phyloP scores from a whole-genome alignment of 345 rosid genomes.

The Eucalyptus shirleyi region DNA sequence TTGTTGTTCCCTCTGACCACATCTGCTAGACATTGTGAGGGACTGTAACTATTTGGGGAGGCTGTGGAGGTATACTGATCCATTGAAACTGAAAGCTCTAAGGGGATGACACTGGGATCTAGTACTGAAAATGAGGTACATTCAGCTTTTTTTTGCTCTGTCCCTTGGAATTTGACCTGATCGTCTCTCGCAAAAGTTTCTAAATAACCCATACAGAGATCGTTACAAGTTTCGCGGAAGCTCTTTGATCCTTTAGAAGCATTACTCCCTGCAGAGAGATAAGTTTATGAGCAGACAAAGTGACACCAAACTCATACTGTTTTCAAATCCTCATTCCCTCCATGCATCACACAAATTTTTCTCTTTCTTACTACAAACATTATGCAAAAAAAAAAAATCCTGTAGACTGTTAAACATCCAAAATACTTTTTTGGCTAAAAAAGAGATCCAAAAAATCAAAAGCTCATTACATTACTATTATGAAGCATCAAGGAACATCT shows the following conservation, averaged over 20 bases:
- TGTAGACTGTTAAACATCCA: neutral
- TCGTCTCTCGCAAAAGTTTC: neutral
- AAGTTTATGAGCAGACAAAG: neutral
- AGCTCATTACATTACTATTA: neutral
- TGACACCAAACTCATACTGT: neutral
- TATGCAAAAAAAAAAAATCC: neutral
- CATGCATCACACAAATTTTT: neutral
- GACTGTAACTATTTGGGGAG: neutral
- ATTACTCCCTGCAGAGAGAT: neutral
- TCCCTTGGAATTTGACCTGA: neutral
- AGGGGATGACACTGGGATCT: neutral
- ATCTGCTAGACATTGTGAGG: neutral
- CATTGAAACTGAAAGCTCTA: neutral
- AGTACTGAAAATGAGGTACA: neutral
- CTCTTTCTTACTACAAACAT: neutral
- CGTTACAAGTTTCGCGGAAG: neutral
- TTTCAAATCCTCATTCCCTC: neutral
- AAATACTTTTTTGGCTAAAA: neutral
- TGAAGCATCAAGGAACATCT: neutral
- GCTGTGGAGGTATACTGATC: neutral
- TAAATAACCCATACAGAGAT: neutral
- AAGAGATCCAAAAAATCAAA: neutral
- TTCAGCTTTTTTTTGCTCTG: neutral
- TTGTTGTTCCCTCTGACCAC: neutral
- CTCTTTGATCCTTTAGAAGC: conserved; percentile 2